Conservation (phyloP, 2,329 filamentous ascomycete species). For the Zasmidium citrigriseum region DNA sequence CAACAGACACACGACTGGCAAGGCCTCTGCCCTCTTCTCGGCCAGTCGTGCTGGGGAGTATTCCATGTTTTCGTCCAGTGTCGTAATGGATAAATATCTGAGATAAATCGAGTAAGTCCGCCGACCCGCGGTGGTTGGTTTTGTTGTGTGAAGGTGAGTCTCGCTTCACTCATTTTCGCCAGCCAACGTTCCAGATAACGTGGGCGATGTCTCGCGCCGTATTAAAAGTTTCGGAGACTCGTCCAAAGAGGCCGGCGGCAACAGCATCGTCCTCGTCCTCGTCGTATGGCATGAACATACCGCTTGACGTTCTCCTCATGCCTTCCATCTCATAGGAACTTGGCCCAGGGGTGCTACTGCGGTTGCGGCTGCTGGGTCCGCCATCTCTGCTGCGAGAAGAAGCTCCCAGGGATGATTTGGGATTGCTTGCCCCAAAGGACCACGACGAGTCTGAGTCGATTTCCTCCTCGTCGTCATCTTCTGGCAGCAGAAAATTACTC, state of each 20-base stretch:
- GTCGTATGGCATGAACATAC: constrained; percentile 89
- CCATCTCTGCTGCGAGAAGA: constrained; percentile 26
- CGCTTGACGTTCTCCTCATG: constrained; percentile 77
- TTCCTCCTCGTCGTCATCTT: constrained; percentile 20
- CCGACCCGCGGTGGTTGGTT: background rate
- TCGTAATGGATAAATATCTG: background rate
- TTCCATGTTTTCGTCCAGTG: background rate
- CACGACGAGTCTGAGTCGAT: constrained; percentile 31
- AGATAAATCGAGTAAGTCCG: background rate
- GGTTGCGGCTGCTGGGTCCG: constrained; percentile 32
- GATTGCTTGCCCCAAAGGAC: constrained; percentile 37
- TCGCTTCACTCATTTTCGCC: constrained; percentile 49
- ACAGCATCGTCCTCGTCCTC: constrained; percentile 64
- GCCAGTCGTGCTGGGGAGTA: background rate
- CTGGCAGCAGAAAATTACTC: constrained; percentile 57
- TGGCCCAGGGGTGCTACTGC: constrained; percentile 20
- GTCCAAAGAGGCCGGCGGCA: constrained; percentile 67
- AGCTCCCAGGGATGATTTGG: constrained; percentile 32
- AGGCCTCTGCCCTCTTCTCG: background rate
- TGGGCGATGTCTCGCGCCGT: constrained; percentile 65
- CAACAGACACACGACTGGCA: background rate
- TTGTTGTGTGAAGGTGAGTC: background rate
- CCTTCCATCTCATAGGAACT: constrained; percentile 54
- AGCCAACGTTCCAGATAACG: constrained; percentile 68
- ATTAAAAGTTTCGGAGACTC: constrained; percentile 76